Evolutionary conservation across 2,329 filamentous ascomycete genomes (phyloP), one percentile per base, ranked within the genome.

Genomic region (Cercospora sp.): DNA sequence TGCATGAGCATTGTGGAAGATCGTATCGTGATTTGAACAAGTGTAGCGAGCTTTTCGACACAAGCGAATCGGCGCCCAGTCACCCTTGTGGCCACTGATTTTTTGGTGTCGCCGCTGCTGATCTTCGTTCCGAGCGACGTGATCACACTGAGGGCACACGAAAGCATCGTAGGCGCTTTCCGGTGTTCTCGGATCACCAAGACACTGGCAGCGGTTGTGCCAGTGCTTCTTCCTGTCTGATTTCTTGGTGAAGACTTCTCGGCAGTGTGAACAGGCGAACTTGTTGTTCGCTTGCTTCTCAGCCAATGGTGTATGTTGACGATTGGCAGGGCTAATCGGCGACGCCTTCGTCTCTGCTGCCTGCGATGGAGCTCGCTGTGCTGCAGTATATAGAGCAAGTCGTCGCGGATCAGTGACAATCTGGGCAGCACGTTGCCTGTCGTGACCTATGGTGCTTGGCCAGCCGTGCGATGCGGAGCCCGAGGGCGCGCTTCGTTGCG

Each of bases 201-300:
- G 58, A 16, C 62, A 57, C 18, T 66, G 64, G 18, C 64, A 66
- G 12, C 57, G 20, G 20, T 62, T 18, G 5, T 42, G 39, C 64
- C 64, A 62, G 23, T 66, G 64, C 31, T 55, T 57, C 30, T 66
- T 66, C 31, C 64, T 59, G 51, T 62, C 64, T 12, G 42, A 48
- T 20, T 60, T 66, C 45, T 62, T 66, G n/a, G 58, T 55, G 45
- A 66, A 61, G 16, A 48, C 48, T 23, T 55, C 45, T 10, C 28
- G 31, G 23, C 64, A 66, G 42, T 66, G 64, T 18, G 64, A 66
- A 13, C 64, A 66, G 3, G 64, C 64, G 42, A 63, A 66, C 16
- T 45, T 33, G 51, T 66, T 66, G 33, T 18, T 45, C 5, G 59
- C 64, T 28, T 66, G 64, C 26, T 63, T 66, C 31, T 63, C 59